These are phyloP conservation scores for Exophiala oligosperma DNA, from an alignment of 2,329 filamentous ascomycete species.

Conservation along the genomic window DNA sequence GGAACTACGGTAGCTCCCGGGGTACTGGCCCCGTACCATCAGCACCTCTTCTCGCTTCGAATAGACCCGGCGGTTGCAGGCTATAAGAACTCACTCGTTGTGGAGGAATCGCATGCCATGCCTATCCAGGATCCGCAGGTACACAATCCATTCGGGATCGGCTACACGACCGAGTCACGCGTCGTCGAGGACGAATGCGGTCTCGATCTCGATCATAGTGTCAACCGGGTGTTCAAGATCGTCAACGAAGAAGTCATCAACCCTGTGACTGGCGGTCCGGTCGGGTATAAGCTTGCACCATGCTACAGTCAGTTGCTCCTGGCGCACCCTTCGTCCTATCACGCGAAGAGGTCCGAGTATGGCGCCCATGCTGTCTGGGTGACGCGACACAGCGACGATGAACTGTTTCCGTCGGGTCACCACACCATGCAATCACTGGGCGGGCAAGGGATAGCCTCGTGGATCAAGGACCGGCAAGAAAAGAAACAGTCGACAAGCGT, in stretches of 20 bases:
- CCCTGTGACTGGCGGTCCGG: slow-evolving; percentile 52
- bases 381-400: slow-evolving; percentile 52
- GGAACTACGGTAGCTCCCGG: slow-evolving; percentile 44
- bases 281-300: slow-evolving; percentile 58
- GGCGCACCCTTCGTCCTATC: slow-evolving; percentile 54
- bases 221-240: slow-evolving; percentile 58
- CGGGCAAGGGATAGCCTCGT: slow-evolving; percentile 48
- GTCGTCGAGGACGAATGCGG: slow-evolving; percentile 49
- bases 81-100: slow-evolving; percentile 38
- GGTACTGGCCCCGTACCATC: slow-evolving; percentile 46
- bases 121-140: slow-evolving; percentile 49
- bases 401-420: slow-evolving; percentile 55
- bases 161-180: slow-evolving; percentile 50
- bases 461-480: slow-evolving; percentile 43
- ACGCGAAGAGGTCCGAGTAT: slow-evolving; percentile 55
- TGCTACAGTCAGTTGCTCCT: slow-evolving; percentile 59
- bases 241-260: slow-evolving; percentile 55
- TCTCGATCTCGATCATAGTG: slow-evolving; percentile 47
- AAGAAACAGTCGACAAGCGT: slow-evolving; percentile 33
- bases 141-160: slow-evolving; percentile 54
- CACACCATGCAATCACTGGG: slow-evolving; percentile 56
- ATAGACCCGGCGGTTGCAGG: slow-evolving; percentile 47
- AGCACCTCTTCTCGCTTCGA: slow-evolving; percentile 47
- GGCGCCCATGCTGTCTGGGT: slow-evolving; percentile 58
- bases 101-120: slow-evolving; percentile 62